Conservation (phyloP, 2,329 filamentous ascomycete genomes). For the Tolypocladium sp. region DNA sequence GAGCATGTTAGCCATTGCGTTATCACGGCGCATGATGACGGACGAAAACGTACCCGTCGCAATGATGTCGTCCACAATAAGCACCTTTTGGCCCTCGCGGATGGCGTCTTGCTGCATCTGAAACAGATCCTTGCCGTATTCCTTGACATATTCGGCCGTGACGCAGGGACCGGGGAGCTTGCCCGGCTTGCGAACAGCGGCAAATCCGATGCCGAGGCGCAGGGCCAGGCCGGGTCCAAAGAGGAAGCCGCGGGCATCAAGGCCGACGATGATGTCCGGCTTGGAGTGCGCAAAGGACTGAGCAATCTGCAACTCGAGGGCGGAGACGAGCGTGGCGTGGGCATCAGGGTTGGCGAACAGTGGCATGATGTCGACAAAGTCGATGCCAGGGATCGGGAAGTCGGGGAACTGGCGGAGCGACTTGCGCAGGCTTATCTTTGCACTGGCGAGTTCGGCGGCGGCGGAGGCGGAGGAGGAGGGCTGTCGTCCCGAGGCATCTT, state of each 20-base stretch:
- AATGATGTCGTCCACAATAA: slow-evolving; percentile 97
- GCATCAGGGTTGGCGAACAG: slow-evolving; percentile 73
- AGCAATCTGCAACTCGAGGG: slow-evolving; percentile 74
- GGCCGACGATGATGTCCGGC: slow-evolving; percentile 84
- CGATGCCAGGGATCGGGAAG: slow-evolving; percentile 84
- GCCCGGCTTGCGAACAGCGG: slow-evolving; percentile 88
- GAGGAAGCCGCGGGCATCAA: slow-evolving; percentile 91
- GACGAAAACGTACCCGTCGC: slow-evolving; percentile 67
- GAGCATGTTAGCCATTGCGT: slow-evolving; percentile 1
- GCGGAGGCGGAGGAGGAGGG: slow-evolving; percentile 51
- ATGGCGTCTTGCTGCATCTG: slow-evolving; percentile 89
- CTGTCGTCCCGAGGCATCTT: slow-evolving; percentile 56
- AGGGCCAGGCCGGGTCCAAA: slow-evolving; percentile 87
- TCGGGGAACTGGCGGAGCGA: slow-evolving; percentile 81
- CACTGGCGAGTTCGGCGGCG: slow-evolving; percentile 57
- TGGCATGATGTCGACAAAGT: slow-evolving; percentile 97
- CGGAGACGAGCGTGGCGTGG: slow-evolving; percentile 70
- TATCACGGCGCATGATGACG: background rate
- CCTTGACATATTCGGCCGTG: slow-evolving; percentile 84
- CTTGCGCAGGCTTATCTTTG: slow-evolving; percentile 60
- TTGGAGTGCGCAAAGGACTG: slow-evolving; percentile 50
- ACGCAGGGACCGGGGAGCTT: slow-evolving; percentile 88
- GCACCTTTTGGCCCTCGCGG: slow-evolving; percentile 75
- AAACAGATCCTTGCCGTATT: slow-evolving; percentile 92
- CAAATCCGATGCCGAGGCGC: slow-evolving; percentile 74